Base-by-base conservation (phyloP, 257 asterid species). In the Solanum pimpinellifolium region DNA sequence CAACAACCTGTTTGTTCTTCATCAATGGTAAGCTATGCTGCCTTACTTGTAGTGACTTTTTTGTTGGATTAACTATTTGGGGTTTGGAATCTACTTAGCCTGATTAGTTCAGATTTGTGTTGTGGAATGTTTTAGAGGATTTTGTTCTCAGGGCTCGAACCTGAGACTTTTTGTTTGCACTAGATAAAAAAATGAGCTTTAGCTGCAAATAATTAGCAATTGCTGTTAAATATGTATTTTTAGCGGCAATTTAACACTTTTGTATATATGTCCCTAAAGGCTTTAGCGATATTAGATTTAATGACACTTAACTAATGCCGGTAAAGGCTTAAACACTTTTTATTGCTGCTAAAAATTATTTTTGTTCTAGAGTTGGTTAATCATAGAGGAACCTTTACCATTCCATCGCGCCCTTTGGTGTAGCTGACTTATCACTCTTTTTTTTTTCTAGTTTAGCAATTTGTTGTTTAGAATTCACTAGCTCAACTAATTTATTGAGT, bases 11-110 rank as follows among this genome's bases (percentile, higher is more conserved):
- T 89, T 39, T 88, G 89, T 85, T 80, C 92, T 88, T 89, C 93
- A 75, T 87, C 94, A 65, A 88, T 91, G 93, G 98, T 94, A 70
- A 74, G 97, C 86, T 39, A 44, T 56, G 97, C 60, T 39, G 39
- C 59, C 10, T 81, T 66, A 68, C 62, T 7, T 73, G 21, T 78
- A 31, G 9, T 76, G 11, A 20, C 21, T 27, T 31, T 39, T 5
- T 21, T 21, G 62, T 9, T 35, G 27, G 80, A 29, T 69, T 29
- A 29, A 35, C 14, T 2, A 9, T 35, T 11, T 35, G 44, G 15
- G 25, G 47, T 73, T 11, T 1, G 9, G 29, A 35, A 73, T 73
- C 7, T 5, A 73, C 47, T 73, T 2, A 9, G 80, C 80, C 7
- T 4, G 20, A 39, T 4, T 74, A 74, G 46, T 74, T 1, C 0